Conservation (phyloP, 2,329 filamentous ascomycete genomes). For the Pseudopithomyces chartarum region DNA sequence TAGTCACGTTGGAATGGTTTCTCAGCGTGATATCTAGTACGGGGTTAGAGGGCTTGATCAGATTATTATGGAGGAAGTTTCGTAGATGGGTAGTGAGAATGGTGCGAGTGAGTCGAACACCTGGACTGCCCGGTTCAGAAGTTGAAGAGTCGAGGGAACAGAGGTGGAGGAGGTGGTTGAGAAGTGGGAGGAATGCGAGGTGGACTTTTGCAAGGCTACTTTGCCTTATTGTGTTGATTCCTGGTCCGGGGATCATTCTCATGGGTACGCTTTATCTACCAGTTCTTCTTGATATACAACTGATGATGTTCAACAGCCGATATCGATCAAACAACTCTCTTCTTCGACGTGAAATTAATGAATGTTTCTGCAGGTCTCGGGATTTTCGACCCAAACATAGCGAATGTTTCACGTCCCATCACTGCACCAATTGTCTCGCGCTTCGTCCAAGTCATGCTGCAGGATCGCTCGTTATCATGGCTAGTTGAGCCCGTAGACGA, state of each 20-base stretch:
- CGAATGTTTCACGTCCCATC: not conserved
- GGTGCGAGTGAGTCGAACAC: not conserved
- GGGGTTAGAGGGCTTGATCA: conserved; percentile 10
- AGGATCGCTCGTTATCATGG: conserved; percentile 17
- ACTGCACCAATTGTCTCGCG: conserved; percentile 10
- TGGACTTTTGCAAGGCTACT: conserved; percentile 15
- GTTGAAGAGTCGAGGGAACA: not conserved
- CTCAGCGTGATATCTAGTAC: conserved; percentile 16
- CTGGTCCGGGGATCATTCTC: conserved; percentile 22
- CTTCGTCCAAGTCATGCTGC: conserved; percentile 16
- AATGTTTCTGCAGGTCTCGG: conserved; percentile 19
- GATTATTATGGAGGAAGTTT: conserved; percentile 6
- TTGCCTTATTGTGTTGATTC: conserved; percentile 17
- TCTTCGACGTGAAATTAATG: conserved; percentile 10
- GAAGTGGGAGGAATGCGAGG: not conserved
- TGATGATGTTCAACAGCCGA: conserved; percentile 7
- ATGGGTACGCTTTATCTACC: conserved; percentile 9
- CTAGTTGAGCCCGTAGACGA: conserved; percentile 11
- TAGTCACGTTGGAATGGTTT: conserved; percentile 15
- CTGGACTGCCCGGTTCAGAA: not conserved
- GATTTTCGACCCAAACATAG: conserved; percentile 14
- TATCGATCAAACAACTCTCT: conserved; percentile 10
- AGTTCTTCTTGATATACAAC: not conserved
- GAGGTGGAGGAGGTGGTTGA: conserved; percentile 1
- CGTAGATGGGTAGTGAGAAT: not conserved